Percentiles rank a stretch among this genome's conserved stretches.
phyloP scores from a whole-genome alignment of 2,329 filamentous ascomycete species.

The Fusarium papillatum region DNA sequence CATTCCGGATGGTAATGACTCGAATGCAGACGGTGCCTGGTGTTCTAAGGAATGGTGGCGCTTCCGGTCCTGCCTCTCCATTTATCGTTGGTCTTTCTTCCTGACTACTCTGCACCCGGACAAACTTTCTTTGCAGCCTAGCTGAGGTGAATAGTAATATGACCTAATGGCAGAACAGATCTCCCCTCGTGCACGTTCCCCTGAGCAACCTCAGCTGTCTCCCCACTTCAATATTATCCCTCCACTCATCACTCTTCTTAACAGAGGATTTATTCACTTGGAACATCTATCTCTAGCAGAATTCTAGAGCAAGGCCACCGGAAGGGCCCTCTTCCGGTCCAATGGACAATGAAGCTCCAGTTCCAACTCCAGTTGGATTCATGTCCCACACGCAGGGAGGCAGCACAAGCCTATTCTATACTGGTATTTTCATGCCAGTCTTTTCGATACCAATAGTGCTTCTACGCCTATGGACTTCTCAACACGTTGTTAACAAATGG shows the following conservation, averaged over 20 bases:
- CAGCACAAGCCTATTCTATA: background rate
- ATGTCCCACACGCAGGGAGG: background rate
- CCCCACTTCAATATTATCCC: background rate
- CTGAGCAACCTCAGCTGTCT: background rate
- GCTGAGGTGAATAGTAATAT: background rate
- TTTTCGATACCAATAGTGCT: constrained; percentile 18
- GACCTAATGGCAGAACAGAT: background rate
- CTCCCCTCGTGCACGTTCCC: background rate
- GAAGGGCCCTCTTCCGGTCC: background rate
- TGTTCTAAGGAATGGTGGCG: background rate
- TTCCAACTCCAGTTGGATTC: background rate
- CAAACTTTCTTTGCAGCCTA: background rate
- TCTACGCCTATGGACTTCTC: constrained; percentile 22
- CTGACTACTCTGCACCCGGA: background rate
- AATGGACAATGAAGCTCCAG: background rate
- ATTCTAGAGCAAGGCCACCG: too few species aligned
- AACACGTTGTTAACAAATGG: constrained; percentile 15
- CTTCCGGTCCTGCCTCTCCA: background rate
- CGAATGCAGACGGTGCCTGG: background rate
- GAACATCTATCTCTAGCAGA: background rate
- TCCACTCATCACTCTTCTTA: background rate
- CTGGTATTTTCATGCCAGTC: background rate
- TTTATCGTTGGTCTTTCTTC: background rate
- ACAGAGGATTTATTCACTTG: background rate
- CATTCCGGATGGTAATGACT: background rate